Evolutionary conservation across 2,329 filamentous ascomycete genomes (phyloP).

Genomic region (Coniella lustricola): DNA sequence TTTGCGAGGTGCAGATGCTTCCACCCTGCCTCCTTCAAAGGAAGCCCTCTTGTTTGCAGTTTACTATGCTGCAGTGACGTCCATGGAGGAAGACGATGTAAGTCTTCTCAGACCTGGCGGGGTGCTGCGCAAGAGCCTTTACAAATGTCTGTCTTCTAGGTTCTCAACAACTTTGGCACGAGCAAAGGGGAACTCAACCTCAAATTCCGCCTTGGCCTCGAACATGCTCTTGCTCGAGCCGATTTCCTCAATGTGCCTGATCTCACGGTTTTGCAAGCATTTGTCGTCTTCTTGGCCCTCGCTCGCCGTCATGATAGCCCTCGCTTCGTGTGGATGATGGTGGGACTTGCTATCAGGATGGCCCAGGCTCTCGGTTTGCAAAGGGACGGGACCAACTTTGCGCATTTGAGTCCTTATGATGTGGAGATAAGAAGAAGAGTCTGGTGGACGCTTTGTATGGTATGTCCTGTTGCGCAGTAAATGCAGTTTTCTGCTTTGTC

Average conservation of each 20-base stretch:
- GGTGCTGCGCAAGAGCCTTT: background rate
- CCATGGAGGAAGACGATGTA: slow-evolving; percentile 52
- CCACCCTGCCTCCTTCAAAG: slow-evolving; percentile 29
- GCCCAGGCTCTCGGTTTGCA: slow-evolving; percentile 37
- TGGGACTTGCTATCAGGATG: slow-evolving; percentile 37
- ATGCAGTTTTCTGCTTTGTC: background rate
- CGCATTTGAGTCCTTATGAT: slow-evolving; percentile 39
- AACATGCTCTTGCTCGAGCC: slow-evolving; percentile 50
- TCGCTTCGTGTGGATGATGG: slow-evolving; percentile 43
- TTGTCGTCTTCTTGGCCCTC: slow-evolving; percentile 47
- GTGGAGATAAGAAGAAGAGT: slow-evolving; percentile 46
- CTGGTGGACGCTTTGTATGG: slow-evolving; percentile 47
- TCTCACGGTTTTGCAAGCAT: slow-evolving; percentile 50
- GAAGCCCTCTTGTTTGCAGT: slow-evolving; percentile 51
- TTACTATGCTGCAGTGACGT: slow-evolving; percentile 48
- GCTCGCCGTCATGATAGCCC: slow-evolving; percentile 38
- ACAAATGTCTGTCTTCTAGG: slow-evolving; percentile 5
- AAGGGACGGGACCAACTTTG: slow-evolving; percentile 36
- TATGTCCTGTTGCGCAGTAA: background rate
- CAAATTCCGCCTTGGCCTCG: slow-evolving; percentile 42
- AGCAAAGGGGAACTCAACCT: slow-evolving; percentile 37
- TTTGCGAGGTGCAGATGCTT: slow-evolving; percentile 26
- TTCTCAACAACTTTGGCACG: slow-evolving; percentile 33
- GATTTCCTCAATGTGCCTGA: slow-evolving; percentile 52
- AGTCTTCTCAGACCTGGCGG: slow-evolving; percentile 17